These are phyloP conservation scores for Lodderomyces metapsilosis DNA, from an alignment of 1,139 yeast genomes.

Conservation along the genomic window DNA sequence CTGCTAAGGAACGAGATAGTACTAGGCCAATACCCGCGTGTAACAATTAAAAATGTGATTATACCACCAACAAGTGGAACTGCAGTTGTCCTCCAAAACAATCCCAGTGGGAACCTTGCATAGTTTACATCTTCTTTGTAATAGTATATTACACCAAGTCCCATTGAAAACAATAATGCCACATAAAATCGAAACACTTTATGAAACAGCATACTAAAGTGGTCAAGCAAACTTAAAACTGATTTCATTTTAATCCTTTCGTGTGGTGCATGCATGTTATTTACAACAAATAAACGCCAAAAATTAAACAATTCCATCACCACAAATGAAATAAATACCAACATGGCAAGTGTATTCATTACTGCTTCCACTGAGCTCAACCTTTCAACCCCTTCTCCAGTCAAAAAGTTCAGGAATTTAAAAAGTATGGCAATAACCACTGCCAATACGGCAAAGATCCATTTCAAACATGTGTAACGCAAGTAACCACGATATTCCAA, in stretches of 20 bases:
- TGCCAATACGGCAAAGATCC: conserved; percentile 17
- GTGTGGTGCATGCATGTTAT: too few species aligned
- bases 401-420: conserved; percentile 25
- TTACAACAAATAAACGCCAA: conserved; percentile 18
- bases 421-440: conserved; percentile 23
- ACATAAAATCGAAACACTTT: conserved; percentile 13
- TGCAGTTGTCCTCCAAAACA: conserved; percentile 18
- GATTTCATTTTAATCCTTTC: too few species aligned
- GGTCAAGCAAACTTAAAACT: too few species aligned
- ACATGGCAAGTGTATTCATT: conserved; percentile 32
- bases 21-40: background rate
- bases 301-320: conserved; percentile 12
- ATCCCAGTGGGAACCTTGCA: conserved; percentile 25
- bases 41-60: conserved; percentile 3
- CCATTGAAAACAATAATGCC: conserved; percentile 36
- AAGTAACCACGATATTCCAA: conserved; percentile 22
- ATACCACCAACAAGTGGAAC: conserved; percentile 16
- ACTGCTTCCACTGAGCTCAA: conserved; percentile 34
- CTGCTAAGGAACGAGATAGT: background rate
- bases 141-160: conserved; percentile 38
- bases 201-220: background rate
- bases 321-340: conserved; percentile 26
- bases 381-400: conserved; percentile 28
- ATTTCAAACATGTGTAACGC: conserved; percentile 20
- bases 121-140: conserved; percentile 26